Base-by-base conservation (phyloP, 306 rosid genomes). In the Pterocarpus santalinus region DNA sequence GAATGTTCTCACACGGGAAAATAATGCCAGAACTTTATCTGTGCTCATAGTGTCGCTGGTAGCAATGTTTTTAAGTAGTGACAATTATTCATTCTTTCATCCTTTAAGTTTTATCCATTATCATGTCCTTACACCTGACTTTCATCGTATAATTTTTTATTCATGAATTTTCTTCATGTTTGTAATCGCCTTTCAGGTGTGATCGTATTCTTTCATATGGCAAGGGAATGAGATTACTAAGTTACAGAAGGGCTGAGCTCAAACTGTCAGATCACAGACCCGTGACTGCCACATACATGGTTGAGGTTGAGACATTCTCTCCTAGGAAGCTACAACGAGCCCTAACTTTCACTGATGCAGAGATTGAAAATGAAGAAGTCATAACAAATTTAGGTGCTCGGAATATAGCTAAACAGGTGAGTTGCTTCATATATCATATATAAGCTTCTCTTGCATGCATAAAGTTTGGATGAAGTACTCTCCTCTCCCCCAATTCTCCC, bases 241-340 rank as follows among this genome's bases (percentile, higher is more conserved):
- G 77, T 33, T 93, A 96, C 67, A 87, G 88, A 83, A 88, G 99
- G 75, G 41, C 83, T 34, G 99, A 87, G 69, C 76, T 81, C 58
- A 87, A 81, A 73, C 51, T 83, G 12, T 96, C 99, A 4, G 99
- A 96, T 85, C 99, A 96, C 86, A 89, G 99, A 75, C 99, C 99
- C 2, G 99, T 96, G 86, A 90, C 90, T 8, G 98, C 99, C 38
- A 90, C 92, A 51, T 96, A 83, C 38, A 68, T 84, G 88, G 94
- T 88, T 30, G 99, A 96, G 78, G 95, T 92, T 71, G 99, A 96
- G 87, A 86, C 86, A 35, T 94, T 94, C 84, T 92, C 90, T 65
- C 88, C 91, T 16, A 87, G 88, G 86, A 96, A 83, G 89, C 94
- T 94, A 73, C 99, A 96, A 73, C 83, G 88, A 49, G 98, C 98